Conservation (phyloP, 2,329 filamentous ascomycete genomes). For the Cephalotrichum gorgonifer region DNA sequence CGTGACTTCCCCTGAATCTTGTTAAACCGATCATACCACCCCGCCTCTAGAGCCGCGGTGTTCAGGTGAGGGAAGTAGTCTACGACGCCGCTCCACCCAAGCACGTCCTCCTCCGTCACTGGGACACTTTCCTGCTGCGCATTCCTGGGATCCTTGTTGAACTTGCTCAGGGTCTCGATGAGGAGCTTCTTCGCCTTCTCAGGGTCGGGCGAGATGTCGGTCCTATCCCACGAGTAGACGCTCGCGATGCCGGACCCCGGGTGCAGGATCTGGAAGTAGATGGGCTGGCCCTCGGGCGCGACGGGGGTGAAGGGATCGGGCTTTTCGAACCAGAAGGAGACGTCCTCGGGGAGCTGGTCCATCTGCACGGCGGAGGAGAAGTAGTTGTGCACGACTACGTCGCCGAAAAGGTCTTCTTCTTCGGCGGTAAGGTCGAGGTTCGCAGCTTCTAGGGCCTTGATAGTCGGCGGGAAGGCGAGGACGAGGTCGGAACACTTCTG, state of each 20-base stretch:
- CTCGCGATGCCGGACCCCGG: slow-evolving; percentile 4
- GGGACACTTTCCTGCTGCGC: not conserved
- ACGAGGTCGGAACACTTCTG: slow-evolving; percentile 1
- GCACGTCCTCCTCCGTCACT: slow-evolving; percentile 1
- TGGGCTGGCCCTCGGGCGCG: slow-evolving; percentile 5
- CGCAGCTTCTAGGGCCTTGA: not conserved
- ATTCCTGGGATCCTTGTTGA: slow-evolving; percentile 5
- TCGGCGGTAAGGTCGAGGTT: not conserved
- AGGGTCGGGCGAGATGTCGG: not conserved
- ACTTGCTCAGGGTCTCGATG: slow-evolving; percentile 4
- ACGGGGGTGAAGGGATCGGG: slow-evolving; percentile 1
- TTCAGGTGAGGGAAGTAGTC: slow-evolving; percentile 3
- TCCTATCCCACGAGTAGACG: slow-evolving; percentile 6
- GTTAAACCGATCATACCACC: slow-evolving; percentile 3
- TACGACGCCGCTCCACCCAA: not conserved
- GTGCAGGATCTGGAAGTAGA: slow-evolving; percentile 3
- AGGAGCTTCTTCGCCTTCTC: slow-evolving; percentile 1
- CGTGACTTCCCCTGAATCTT: not conserved
- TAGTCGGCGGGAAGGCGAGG: slow-evolving; percentile 1
- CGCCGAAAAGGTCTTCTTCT: slow-evolving; percentile 1
- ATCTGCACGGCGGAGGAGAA: slow-evolving; percentile 4
- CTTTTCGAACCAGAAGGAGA: slow-evolving; percentile 1
- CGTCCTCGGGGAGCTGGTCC: not conserved
- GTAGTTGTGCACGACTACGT: not conserved
- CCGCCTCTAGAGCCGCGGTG: not conserved